Base-by-base conservation (phyloP, 1,284 basidiomycete species). In the Rhodotorula sp. region DNA sequence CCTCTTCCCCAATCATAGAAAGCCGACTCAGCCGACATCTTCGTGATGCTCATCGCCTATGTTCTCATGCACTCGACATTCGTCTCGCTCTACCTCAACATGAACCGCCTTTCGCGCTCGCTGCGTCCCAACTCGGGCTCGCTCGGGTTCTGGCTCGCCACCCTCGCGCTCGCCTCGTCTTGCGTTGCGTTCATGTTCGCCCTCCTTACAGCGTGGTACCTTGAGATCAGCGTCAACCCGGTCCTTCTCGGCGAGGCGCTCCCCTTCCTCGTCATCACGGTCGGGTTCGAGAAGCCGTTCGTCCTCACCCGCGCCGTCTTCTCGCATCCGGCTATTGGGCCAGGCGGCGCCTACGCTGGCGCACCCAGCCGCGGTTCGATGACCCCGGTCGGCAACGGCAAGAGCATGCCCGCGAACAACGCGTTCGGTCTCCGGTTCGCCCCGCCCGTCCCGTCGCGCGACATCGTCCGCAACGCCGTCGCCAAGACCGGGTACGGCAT, bases 281-380 rank as follows among this genome's bases (percentile, higher is more conserved):
- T 99, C 69, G 96, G 96, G 22, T 99, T 98, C 81, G 96, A 99
- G 83, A 99, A 99, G 83, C 96, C 95, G 0, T 90, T 95, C 71
- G 88, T 92, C 21, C 88, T 99, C 53, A 94, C 94, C 0, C 87
- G 90, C 39, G 91, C 94, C 21, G 91, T 98, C 48, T 93, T 98
- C 82, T 87, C 88, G 32, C 91, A 95, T 78, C 91, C 92, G 6
- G 89, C 93, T 74, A 86, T 85, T 76, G 82, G 83, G 1, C 85
- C 85, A 32, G 79, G 65, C 39, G 76, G 73, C 32, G 68, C 68
- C 12, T 67, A 70, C 59, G 58, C 64, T 66, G 70, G 69, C 36
- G n/a, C 61, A 2, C 29, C 61, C 12, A 65, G 68, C 53, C 67
- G 71, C 44, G 71, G 73, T 4, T 72, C 68, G 15, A 64, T 68